These are phyloP conservation scores for Leccinum arenicola DNA, from an alignment of 768 basidiomycete species.

Conservation along the genomic window DNA sequence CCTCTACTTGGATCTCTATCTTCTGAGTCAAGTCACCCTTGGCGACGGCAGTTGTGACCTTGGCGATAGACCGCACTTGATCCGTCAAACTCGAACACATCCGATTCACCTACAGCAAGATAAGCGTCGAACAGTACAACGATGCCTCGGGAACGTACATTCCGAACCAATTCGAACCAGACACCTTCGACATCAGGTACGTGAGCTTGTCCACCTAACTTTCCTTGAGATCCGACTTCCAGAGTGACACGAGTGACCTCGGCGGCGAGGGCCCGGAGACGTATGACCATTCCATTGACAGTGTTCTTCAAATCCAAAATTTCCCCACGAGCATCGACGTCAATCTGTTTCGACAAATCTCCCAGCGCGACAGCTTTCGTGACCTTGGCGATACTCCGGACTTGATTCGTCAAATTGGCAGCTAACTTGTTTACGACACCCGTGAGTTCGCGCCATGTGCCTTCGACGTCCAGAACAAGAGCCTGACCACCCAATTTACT, in stretches of 20 bases:
- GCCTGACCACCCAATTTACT: constrained; percentile 85
- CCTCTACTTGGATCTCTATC: constrained; percentile 87
- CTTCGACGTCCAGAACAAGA: constrained; percentile 82
- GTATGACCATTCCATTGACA: constrained; percentile 51
- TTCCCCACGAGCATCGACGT: constrained; percentile 88
- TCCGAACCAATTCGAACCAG: constrained; percentile 80
- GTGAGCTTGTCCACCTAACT: constrained; percentile 83
- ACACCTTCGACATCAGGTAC: constrained; percentile 91
- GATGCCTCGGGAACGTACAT: constrained; percentile 41
- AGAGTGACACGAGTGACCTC: constrained; percentile 83
- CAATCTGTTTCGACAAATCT: constrained; percentile 86
- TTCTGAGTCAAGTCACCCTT: constrained; percentile 89
- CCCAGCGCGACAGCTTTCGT: constrained; percentile 82
- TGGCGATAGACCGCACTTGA: constrained; percentile 79
- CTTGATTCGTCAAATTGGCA: constrained; percentile 66
- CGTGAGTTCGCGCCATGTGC: constrained; percentile 84
- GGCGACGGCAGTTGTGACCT: constrained; percentile 87
- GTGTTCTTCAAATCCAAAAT: constrained; percentile 77
- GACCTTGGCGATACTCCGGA: constrained; percentile 57
- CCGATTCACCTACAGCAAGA: constrained; percentile 54
- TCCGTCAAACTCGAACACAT: constrained; percentile 82
- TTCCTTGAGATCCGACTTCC: constrained; percentile 86
- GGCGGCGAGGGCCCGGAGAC: constrained; percentile 63
- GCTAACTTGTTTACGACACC: constrained; percentile 82
- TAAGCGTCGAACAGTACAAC: constrained; percentile 8